Base-by-base conservation (phyloP, 1,284 basidiomycete species). In the Cryptococcus wingfieldii region DNA sequence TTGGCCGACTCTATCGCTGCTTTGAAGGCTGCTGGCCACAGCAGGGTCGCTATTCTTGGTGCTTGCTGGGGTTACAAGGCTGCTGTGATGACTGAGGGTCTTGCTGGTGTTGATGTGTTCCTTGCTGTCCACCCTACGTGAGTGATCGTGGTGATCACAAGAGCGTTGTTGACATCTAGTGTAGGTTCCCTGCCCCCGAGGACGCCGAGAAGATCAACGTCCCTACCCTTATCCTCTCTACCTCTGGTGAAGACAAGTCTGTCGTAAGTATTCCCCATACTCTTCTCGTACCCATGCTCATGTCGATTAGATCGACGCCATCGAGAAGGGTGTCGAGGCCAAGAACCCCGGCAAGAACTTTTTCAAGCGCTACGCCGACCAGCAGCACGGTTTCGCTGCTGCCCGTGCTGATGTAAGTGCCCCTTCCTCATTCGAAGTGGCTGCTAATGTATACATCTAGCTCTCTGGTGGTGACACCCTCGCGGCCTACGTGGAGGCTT, bases 51-150 rank as follows among this genome's bases (percentile, higher is more conserved):
- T 19, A 55, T 69, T 7, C 62, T 75, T 50, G 79, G 79, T 31
- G 75, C 67, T 68, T 80, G 79, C 69, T 77, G 76, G 71, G 72
- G 74, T 48, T 73, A 64, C 59, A 75, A 76, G 63, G 65, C 63
- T n/a, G 47, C 62, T 14, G 57, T 68, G 4, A 39, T 54, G 5
- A 51, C 61, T 28, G 60, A 65, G 53, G 61, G 56, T 14, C 53
- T 56, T 37, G 61, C 61, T 27, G 54, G 60, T 12, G 64, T 70
- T 43, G 60, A 65, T 10, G 71, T 69, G 23, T 60, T 76, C 18
- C 68, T 70, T n/a, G 55, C 62, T 28, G 51, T 51, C 47, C 75
- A 77, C 64, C 76, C 76, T 34, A 71, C 73, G 75, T 77, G 43
- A 63, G 72, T 34, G 23, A 31, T 43, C 4, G 18, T 28, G 10